Conservation (phyloP, 495 filamentous ascomycete genomes). For the Penicillium roqueforti region DNA sequence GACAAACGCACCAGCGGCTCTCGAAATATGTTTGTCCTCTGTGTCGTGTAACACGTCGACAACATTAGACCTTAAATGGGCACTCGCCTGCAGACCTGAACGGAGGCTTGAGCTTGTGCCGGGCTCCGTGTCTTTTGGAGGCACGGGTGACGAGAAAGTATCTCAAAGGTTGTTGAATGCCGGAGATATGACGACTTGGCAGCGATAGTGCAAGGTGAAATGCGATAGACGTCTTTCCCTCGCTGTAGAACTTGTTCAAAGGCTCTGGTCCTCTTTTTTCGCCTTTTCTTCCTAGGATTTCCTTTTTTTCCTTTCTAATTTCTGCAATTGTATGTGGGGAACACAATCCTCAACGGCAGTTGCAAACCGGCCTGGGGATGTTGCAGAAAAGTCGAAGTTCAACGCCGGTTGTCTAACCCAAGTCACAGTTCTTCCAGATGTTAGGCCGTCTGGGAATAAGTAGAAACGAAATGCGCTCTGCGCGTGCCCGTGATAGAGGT, state of each 20-base stretch:
- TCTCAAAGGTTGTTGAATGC: not conserved
- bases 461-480: not conserved
- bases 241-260: not conserved
- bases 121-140: constrained; percentile 10
- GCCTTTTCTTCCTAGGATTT: not conserved
- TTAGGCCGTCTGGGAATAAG: not conserved
- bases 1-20: constrained; percentile 34
- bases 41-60: constrained; percentile 37
- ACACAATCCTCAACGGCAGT: constrained; percentile 30
- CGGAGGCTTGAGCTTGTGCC: constrained; percentile 21
- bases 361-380: constrained; percentile 29
- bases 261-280: not conserved
- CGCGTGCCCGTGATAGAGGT: not conserved
- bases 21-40: constrained; percentile 40
- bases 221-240: not conserved
- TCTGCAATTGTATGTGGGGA: constrained; percentile 19
- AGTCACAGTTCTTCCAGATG: constrained; percentile 24
- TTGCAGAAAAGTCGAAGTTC: constrained; percentile 17
- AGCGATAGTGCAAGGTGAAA: not conserved
- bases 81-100: constrained; percentile 28
- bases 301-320: constrained; percentile 4
- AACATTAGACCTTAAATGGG: constrained; percentile 28
- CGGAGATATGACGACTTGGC: not conserved
- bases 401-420: constrained; percentile 16
- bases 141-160: not conserved